Conservation (phyloP, 345 rosid species). For the Microthlaspi erraticum region DNA sequence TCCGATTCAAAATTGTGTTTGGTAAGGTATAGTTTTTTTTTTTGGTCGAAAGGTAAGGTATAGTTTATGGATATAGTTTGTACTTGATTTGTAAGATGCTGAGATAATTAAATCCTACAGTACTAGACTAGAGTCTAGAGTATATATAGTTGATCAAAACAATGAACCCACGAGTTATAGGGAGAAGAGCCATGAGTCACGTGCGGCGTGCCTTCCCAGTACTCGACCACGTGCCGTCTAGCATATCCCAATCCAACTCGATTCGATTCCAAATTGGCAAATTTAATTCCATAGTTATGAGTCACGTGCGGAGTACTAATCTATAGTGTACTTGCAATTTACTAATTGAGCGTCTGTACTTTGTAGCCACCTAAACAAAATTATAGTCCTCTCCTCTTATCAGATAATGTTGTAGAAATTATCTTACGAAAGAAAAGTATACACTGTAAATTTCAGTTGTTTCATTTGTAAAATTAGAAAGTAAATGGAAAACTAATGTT, state of each 20-base stretch:
- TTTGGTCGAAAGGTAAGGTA: no score
- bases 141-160: neutral
- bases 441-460: no score
- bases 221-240: conserved; percentile 47
- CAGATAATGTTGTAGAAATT: conserved; percentile 10
- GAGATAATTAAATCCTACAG: neutral
- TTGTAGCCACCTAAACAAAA: neutral
- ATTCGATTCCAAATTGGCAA: conserved; percentile 17
- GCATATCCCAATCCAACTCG: conserved; percentile 27
- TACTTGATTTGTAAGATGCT: neutral
- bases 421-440: conserved; percentile 9
- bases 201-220: conserved; percentile 29
- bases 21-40: neutral
- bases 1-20: neutral
- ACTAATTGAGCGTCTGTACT: no score
- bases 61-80: neutral
- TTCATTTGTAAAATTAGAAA: no score
- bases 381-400: conserved; percentile 6
- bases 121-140: neutral
- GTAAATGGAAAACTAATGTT: neutral
- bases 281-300: neutral
- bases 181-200: conserved; percentile 37
- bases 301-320: neutral
- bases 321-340: neutral
- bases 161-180: neutral